Evolutionary conservation across 2,329 filamentous ascomycete genomes (phyloP).

Genomic region (Cladophialophora chaetospira): DNA sequence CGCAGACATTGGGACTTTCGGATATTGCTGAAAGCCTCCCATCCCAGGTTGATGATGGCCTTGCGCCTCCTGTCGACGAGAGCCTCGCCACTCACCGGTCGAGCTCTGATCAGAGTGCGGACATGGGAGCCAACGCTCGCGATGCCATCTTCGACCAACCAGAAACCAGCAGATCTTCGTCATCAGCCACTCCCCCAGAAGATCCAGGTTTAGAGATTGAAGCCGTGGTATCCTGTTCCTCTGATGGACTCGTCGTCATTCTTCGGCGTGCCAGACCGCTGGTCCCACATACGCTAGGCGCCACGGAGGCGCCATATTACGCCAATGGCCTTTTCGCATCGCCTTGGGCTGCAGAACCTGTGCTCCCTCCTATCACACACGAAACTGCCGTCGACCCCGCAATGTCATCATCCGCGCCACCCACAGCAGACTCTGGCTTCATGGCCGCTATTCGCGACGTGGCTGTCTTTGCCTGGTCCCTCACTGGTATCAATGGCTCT

Average conservation of each 20-base stretch:
- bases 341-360: constrained; percentile 73
- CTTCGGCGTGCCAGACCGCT: constrained; percentile 72
- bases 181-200: constrained; percentile 23
- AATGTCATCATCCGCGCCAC: constrained; percentile 44
- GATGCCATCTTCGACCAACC: constrained; percentile 49
- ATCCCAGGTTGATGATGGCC: background rate
- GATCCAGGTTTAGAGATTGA: constrained; percentile 68
- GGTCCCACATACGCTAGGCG: constrained; percentile 61
- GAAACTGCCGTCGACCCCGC: constrained; percentile 34
- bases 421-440: constrained; percentile 51
- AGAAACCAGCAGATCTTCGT: constrained; percentile 30
- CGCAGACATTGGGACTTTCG: background rate
- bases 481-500: constrained; percentile 77
- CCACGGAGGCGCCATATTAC: constrained; percentile 47
- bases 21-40: background rate
- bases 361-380: constrained; percentile 41
- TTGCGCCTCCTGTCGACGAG: background rate
- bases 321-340: constrained; percentile 73
- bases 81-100: constrained; percentile 1
- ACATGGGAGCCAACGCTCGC: constrained; percentile 41
- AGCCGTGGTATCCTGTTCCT: constrained; percentile 88
- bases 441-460: constrained; percentile 82
- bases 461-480: constrained; percentile 83
- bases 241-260: constrained; percentile 82
- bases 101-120: constrained; percentile 49